These are phyloP conservation scores for Lathyrus tuberosus DNA, from an alignment of 306 rosid species.

Conservation along the genomic window DNA sequence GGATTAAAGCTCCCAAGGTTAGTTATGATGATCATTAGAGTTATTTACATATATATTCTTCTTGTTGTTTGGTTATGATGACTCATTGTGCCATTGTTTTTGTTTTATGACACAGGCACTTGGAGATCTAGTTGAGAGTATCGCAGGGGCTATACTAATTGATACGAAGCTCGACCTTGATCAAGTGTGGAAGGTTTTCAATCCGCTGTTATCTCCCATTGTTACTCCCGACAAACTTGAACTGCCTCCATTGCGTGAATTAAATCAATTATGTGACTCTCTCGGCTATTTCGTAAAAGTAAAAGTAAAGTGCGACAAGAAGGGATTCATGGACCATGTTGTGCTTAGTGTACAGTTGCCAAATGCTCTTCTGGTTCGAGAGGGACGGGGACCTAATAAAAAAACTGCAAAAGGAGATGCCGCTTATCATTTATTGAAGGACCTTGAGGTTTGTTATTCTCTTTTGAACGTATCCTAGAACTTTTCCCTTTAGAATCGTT, in stretches of 20 bases:
- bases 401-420: slow-evolving; percentile 87
- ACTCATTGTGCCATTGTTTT: slow-evolving; percentile 35
- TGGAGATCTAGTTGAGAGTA: slow-evolving; percentile 96
- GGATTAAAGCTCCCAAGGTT: slow-evolving; percentile 80
- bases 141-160: slow-evolving; percentile 86
- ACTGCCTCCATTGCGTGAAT: slow-evolving; percentile 72
- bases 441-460: slow-evolving; percentile 72
- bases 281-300: slow-evolving; percentile 72
- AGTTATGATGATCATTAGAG: slow-evolving; percentile 31
- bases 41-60: not conserved
- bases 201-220: slow-evolving; percentile 84
- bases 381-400: slow-evolving; percentile 55
- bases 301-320: slow-evolving; percentile 55
- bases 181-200: slow-evolving; percentile 75
- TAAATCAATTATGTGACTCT: slow-evolving; percentile 70
- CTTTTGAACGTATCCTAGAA: slow-evolving; percentile 24
- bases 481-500: no score
- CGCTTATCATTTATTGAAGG: slow-evolving; percentile 62
- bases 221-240: slow-evolving; percentile 96
- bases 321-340: slow-evolving; percentile 53
- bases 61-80: not conserved
- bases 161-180: slow-evolving; percentile 79
- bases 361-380: slow-evolving; percentile 54
- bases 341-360: slow-evolving; percentile 72
- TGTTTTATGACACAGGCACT: slow-evolving; percentile 61